Base-by-base conservation (phyloP, 495 filamentous ascomycete genomes). In the Neurospora sp. region DNA sequence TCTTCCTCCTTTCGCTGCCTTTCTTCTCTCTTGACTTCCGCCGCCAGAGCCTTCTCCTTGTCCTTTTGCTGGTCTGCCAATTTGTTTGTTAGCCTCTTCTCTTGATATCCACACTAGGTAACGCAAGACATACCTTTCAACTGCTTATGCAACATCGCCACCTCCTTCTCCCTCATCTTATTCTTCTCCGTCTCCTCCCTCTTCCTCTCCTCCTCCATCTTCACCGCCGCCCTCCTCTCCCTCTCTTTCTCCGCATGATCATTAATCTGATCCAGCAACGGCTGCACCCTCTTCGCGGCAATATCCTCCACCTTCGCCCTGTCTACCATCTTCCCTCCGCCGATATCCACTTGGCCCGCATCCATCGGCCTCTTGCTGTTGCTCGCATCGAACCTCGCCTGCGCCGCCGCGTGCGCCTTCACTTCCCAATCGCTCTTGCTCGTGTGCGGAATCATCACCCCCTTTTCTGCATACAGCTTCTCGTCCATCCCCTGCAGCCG, bases 231-330 rank as follows among this genome's bases (percentile, higher is more conserved):
- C 69, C 88, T 86, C 27, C 90, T 85, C 74, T 89, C 84, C 70
- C 85, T 85, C 76, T 92, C 89, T 69, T 83, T 83, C 77, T 95
- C 92, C 0, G 91, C 91, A 40, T 88, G 90, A 23, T 91, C 90
- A 69, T 90, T 89, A 44, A 99, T 96, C 76, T 97, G 93, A 77
- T 98, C 92, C n/a, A 99, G 80, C 0, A 96, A 88, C 20, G 96
- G 96, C 80, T 93, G 92, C n/a, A 99, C 86, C 77, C 91, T 90
- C 40, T 87, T 86, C 11, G 88, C 88, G 0, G 96, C 96, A 74
- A 98, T 90, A 12, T 88, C 89, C 72, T 98, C 91, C 48, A 99
- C 87, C 70, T 93, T 93, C 5, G 89, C 85, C 80, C 90, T 88
- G 69, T 95, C 89, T 83, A 98, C 88, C 73, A 90, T 92, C 77